phyloP scores from a whole-genome alignment of 768 basidiomycete species.

The Thelephora ganbajun region DNA sequence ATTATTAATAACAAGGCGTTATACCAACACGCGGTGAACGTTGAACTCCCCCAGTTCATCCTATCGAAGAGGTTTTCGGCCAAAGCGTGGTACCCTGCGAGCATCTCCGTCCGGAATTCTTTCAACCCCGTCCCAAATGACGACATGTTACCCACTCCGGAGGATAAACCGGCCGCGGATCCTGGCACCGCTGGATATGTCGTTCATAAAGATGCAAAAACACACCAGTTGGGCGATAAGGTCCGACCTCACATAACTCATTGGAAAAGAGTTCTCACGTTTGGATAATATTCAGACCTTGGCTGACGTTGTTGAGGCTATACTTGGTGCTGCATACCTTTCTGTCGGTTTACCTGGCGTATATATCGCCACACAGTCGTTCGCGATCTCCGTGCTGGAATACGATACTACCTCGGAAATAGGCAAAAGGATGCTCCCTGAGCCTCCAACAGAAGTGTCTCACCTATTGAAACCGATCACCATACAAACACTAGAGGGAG shows the following conservation, averaged over 20 bases:
- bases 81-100: conserved; percentile 52
- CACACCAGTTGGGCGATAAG: conserved; percentile 67
- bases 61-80: conserved; percentile 56
- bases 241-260: conserved; percentile 19
- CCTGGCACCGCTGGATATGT: not conserved
- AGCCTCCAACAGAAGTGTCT: conserved; percentile 28
- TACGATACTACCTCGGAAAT: conserved; percentile 27
- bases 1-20: conserved; percentile 68
- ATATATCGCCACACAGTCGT: conserved; percentile 44
- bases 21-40: conserved; percentile 35
- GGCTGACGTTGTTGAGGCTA: conserved; percentile 76
- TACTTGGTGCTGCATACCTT: conserved; percentile 71
- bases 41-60: conserved; percentile 59
- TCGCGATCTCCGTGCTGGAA: conserved; percentile 50
- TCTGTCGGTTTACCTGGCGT: conserved; percentile 59
- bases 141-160: not conserved
- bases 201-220: conserved; percentile 23
- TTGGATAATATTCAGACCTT: conserved; percentile 36
- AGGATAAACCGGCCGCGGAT: conserved; percentile 4
- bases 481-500: conserved; percentile 41
- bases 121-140: not conserved
- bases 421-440: conserved; percentile 15
- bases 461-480: conserved; percentile 30
- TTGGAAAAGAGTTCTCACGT: conserved; percentile 1
- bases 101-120: conserved; percentile 15